Conservation (phyloP, 768 basidiomycete species). For the Suillus hirtellus region DNA sequence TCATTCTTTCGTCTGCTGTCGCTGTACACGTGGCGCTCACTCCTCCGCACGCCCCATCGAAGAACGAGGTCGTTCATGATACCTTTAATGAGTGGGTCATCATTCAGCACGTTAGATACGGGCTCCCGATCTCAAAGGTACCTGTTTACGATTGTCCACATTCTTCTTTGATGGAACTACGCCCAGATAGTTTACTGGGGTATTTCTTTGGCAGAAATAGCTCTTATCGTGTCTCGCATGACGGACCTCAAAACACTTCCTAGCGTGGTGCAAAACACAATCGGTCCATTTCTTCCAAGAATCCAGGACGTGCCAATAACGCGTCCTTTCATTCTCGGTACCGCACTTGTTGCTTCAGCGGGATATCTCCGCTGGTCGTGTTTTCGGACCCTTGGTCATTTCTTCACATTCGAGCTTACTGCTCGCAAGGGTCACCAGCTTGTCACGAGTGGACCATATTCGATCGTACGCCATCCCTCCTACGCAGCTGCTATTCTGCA, state of each 20-base stretch:
- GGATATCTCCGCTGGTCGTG: conserved; percentile 26
- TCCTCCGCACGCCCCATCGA: conserved; percentile 45
- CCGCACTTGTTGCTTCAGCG: conserved; percentile 20
- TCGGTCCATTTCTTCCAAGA: conserved; percentile 3
- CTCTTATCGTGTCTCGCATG: background rate
- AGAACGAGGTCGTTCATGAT: conserved; percentile 27
- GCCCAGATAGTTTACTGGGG: conserved; percentile 10
- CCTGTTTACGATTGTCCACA: background rate
- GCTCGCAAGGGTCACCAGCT: conserved; percentile 26
- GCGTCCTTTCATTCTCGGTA: conserved; percentile 21
- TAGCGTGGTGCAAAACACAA: conserved; percentile 2
- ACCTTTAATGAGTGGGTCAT: conserved; percentile 8
- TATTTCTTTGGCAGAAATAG: conserved; percentile 4
- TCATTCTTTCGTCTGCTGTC: conserved; percentile 41
- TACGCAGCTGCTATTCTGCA: conserved; percentile 24
- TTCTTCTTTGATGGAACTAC: background rate
- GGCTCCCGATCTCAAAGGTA: conserved; percentile 2
- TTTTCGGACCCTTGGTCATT: conserved; percentile 25
- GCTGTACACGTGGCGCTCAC: conserved; percentile 44
- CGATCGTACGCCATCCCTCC: conserved; percentile 30
- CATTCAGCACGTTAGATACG: background rate
- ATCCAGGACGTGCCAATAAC: conserved; percentile 8
- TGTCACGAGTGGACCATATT: conserved; percentile 32
- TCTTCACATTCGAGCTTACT: conserved; percentile 32
- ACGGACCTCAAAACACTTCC: background rate